Conservation (phyloP, 1,139 yeast species). For the Geotrichum australiense region DNA sequence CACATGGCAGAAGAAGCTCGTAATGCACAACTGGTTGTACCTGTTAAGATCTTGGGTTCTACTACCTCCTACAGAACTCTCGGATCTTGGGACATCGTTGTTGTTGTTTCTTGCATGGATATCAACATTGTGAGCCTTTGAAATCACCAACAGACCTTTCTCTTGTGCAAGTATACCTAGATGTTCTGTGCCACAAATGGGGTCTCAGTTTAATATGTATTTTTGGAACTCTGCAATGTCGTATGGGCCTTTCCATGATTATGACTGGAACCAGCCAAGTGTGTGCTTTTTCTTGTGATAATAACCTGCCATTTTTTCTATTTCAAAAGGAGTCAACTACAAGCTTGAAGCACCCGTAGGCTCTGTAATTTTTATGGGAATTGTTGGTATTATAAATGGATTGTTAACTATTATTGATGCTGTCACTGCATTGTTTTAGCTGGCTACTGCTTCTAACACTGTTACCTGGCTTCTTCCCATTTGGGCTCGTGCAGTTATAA, state of each 20-base stretch:
- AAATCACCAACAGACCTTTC: conserved; percentile 30
- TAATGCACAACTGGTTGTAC: conserved; percentile 59
- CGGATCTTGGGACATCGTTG: conserved; percentile 53
- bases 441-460: conserved; percentile 55
- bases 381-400: conserved; percentile 45
- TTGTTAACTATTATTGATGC: conserved; percentile 50
- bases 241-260: conserved; percentile 61
- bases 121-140: conserved; percentile 43
- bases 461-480: conserved; percentile 57
- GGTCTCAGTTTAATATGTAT: conserved; percentile 38
- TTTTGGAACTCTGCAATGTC: conserved; percentile 33
- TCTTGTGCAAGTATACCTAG: conserved; percentile 56
- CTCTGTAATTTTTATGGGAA: conserved; percentile 51
- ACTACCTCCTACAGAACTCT: conserved; percentile 53
- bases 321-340: conserved; percentile 48
- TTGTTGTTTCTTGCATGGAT: conserved; percentile 49
- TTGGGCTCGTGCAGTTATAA: conserved; percentile 38
- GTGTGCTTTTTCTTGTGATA: conserved; percentile 84
- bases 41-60: conserved; percentile 53
- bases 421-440: conserved; percentile 58
- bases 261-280: conserved; percentile 85
- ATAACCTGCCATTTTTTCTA: conserved; percentile 64
- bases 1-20: conserved; percentile 66
- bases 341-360: conserved; percentile 50
- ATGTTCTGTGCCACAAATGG: conserved; percentile 64